Conservation (phyloP, 2,329 filamentous ascomycete species). For the Podosphaera fusca region DNA sequence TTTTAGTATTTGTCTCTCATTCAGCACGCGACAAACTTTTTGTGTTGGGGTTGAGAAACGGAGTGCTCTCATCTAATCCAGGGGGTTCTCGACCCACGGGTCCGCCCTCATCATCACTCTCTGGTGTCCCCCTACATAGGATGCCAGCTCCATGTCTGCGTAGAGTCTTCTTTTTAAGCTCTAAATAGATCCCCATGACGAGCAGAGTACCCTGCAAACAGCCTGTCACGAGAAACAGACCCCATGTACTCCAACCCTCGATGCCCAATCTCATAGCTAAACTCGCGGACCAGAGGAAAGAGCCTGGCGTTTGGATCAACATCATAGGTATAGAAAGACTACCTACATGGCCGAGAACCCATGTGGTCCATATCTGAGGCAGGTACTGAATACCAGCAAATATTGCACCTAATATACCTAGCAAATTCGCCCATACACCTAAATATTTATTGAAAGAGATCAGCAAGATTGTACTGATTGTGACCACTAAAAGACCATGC, state of each 20-base stretch:
- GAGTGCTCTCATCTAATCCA: slow-evolving; percentile 3
- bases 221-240: slow-evolving; percentile 72
- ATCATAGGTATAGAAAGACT: slow-evolving; percentile 94
- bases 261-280: slow-evolving; percentile 56
- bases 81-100: slow-evolving; percentile 1
- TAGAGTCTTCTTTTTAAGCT: slow-evolving; percentile 20
- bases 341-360: slow-evolving; percentile 60
- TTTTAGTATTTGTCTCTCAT: neutral
- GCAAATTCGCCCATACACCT: slow-evolving; percentile 58
- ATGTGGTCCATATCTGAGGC: slow-evolving; percentile 87
- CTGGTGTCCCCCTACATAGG: slow-evolving; percentile 3
- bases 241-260: slow-evolving; percentile 88
- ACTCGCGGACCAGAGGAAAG: slow-evolving; percentile 71
- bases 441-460: slow-evolving; percentile 39
- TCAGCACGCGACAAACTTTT: neutral
- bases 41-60: neutral
- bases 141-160: slow-evolving; percentile 4
- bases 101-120: slow-evolving; percentile 7
- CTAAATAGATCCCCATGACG: slow-evolving; percentile 57
- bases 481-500: slow-evolving; percentile 48
- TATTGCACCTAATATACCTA: slow-evolving; percentile 56
- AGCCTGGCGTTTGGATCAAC: slow-evolving; percentile 89
- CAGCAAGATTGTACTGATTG: slow-evolving; percentile 46
- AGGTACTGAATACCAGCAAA: slow-evolving; percentile 80
- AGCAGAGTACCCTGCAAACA: slow-evolving; percentile 63